Conservation (phyloP, 805 yeast species). For the Teunomyces stri region DNA sequence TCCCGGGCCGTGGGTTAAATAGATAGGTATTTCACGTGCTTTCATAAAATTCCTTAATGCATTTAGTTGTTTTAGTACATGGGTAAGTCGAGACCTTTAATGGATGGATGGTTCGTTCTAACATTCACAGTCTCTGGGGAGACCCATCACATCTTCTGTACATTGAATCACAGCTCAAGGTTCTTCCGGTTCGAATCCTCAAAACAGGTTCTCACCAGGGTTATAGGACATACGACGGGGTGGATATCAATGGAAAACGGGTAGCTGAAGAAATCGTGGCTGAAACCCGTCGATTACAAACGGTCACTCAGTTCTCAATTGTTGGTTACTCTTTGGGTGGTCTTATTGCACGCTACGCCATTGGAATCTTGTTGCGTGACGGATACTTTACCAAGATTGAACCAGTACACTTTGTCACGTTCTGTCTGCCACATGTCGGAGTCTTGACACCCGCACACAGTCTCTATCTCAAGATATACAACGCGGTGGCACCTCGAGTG, state of each 20-base stretch:
- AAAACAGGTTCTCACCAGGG: slow-evolving; percentile 64
- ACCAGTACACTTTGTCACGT: slow-evolving; percentile 56
- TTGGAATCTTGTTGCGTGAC: slow-evolving; percentile 63
- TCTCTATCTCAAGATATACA: slow-evolving; percentile 48
- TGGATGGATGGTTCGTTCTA: slow-evolving; percentile 7
- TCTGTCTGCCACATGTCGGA: slow-evolving; percentile 64
- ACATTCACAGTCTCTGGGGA: slow-evolving; percentile 59
- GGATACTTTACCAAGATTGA: slow-evolving; percentile 51
- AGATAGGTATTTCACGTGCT: background rate
- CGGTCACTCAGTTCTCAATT: slow-evolving; percentile 69
- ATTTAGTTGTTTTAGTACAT: slow-evolving; percentile 70
- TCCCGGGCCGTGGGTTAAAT: slow-evolving; percentile 6
- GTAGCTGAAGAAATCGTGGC: slow-evolving; percentile 62
- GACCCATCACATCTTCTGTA: slow-evolving; percentile 64
- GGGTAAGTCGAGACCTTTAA: slow-evolving; percentile 42
- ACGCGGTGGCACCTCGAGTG: slow-evolving; percentile 59
- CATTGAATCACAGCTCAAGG: slow-evolving; percentile 44
- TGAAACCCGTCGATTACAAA: slow-evolving; percentile 17
- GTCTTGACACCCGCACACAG: slow-evolving; percentile 49
- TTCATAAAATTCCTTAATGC: slow-evolving; percentile 24
- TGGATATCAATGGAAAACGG: slow-evolving; percentile 78
- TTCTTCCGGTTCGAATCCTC: background rate
- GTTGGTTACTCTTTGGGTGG: slow-evolving; percentile 93
- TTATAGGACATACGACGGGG: slow-evolving; percentile 80
- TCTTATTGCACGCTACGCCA: slow-evolving; percentile 71